Evolutionary conservation across 345 rosid species (phyloP).

Genomic region (Streptanthus diversifolius): DNA sequence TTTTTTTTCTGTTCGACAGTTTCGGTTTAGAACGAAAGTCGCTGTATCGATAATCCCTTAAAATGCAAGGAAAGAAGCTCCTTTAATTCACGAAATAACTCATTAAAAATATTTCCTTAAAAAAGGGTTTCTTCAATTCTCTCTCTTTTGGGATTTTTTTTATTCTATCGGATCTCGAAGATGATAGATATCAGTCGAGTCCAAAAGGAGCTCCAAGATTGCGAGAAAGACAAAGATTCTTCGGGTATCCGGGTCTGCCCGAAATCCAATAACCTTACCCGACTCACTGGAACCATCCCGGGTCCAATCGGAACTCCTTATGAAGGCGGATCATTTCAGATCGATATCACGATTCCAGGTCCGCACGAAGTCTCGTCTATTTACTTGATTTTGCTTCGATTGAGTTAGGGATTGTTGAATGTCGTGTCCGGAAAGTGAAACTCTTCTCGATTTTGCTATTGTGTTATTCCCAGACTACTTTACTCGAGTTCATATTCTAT

Average conservation of each 20-base stretch:
- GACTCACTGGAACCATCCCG: conserved; percentile 72
- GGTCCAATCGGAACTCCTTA: conserved; percentile 91
- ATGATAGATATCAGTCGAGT: conserved; percentile 84
- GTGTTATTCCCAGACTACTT: neutral
- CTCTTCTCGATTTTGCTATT: neutral
- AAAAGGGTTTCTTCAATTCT: neutral
- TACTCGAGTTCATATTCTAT: no score
- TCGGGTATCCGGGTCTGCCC: conserved; percentile 77
- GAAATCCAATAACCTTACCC: conserved; percentile 66
- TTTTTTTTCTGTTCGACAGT: no score
- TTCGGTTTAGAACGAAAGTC: neutral
- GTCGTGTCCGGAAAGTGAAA: neutral
- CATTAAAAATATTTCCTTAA: neutral
- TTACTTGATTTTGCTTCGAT: conserved; percentile 16
- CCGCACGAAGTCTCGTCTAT: neutral
- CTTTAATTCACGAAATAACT: neutral
- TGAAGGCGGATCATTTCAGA: conserved; percentile 86
- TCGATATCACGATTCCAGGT: conserved; percentile 86
- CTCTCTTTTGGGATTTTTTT: neutral
- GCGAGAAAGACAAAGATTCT: conserved; percentile 61
- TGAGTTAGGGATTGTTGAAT: neutral
- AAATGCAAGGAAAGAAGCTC: conserved; percentile 15
- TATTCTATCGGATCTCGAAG: conserved; percentile 5
- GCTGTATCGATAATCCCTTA: conserved; percentile 9
- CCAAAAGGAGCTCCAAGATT: conserved; percentile 90